Evolutionary conservation across 345 rosid species (phyloP).

Genomic region (Draba incana): DNA sequence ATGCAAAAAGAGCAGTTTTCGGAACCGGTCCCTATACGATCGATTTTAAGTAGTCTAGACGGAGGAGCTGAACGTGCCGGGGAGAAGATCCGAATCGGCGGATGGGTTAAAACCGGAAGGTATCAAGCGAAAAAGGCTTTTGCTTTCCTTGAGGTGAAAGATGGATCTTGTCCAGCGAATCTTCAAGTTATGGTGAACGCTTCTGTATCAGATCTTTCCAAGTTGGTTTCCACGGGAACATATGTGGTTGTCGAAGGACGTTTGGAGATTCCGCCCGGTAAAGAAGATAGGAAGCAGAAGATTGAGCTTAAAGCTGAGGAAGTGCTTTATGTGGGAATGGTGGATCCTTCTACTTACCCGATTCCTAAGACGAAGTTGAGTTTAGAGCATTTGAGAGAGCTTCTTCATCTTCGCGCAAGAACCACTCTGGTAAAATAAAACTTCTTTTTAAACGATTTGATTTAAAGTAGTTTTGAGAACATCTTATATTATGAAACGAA

Average conservation of each 20-base stretch:
- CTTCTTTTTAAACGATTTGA: too few species aligned
- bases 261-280: conserved; percentile 69
- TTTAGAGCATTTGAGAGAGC: conserved; percentile 77
- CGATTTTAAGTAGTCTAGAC: conserved; percentile 69
- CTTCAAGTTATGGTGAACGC: conserved; percentile 87
- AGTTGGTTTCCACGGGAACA: conserved; percentile 74
- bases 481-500: too few species aligned
- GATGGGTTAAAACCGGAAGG: conserved; percentile 94
- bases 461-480: too few species aligned
- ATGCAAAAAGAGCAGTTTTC: conserved; percentile 60
- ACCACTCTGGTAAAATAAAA: conserved; percentile 70
- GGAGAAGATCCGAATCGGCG: conserved; percentile 67
- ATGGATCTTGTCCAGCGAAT: conserved; percentile 88
- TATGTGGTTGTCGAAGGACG: conserved; percentile 74
- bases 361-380: conserved; percentile 83
- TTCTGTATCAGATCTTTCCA: conserved; percentile 60
- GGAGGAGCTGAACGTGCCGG: conserved; percentile 81
- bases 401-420: conserved; percentile 74
- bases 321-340: conserved; percentile 61
- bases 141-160: conserved; percentile 86
- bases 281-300: conserved; percentile 60
- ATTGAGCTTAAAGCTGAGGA: conserved; percentile 82
- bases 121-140: conserved; percentile 86
- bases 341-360: conserved; percentile 76
- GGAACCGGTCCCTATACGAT: conserved; percentile 60